Evolutionary conservation across 345 rosid species (phyloP).

Genomic region (Triadica sebifera): DNA sequence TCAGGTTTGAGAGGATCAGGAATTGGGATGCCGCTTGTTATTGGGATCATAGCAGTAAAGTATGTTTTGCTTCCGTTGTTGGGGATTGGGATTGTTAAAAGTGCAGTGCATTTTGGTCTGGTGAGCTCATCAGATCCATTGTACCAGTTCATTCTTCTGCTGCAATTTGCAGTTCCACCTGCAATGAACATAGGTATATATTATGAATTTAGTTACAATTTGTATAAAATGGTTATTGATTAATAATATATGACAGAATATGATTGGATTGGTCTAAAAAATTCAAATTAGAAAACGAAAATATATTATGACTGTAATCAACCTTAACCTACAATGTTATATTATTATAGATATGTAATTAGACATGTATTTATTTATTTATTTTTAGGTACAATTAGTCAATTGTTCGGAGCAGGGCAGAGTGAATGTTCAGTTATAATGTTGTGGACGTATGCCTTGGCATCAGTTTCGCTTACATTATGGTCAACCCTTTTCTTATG

Average conservation of each 20-base stretch:
- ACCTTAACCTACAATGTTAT: no score
- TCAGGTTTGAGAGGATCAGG: slow-evolving; percentile 50
- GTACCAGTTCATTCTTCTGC: slow-evolving; percentile 50
- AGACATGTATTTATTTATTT: no score
- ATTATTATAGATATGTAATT: not conserved
- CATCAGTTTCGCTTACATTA: slow-evolving; percentile 39
- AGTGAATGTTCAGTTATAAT: slow-evolving; percentile 44
- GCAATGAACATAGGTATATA: slow-evolving; percentile 48
- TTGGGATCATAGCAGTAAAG: slow-evolving; percentile 39
- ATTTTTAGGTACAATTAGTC: slow-evolving; percentile 43
- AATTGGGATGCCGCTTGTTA: slow-evolving; percentile 15
- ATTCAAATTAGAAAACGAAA: no score
- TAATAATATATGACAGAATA: no score
- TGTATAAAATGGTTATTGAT: no score
- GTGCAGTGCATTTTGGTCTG: slow-evolving; percentile 32
- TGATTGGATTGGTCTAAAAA: no score
- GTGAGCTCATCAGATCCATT: slow-evolving; percentile 36
- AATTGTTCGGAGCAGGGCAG: slow-evolving; percentile 38
- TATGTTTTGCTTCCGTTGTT: slow-evolving; percentile 34
- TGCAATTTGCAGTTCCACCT: slow-evolving; percentile 55
- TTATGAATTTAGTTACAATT: no score
- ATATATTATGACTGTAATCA: no score
- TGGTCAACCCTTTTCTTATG: slow-evolving; percentile 51
- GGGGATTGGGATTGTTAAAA: slow-evolving; percentile 37
- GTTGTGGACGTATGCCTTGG: slow-evolving; percentile 38